Evolutionary conservation across 257 asterid species (phyloP).

Genomic region (Leptodermis oblonga): DNA sequence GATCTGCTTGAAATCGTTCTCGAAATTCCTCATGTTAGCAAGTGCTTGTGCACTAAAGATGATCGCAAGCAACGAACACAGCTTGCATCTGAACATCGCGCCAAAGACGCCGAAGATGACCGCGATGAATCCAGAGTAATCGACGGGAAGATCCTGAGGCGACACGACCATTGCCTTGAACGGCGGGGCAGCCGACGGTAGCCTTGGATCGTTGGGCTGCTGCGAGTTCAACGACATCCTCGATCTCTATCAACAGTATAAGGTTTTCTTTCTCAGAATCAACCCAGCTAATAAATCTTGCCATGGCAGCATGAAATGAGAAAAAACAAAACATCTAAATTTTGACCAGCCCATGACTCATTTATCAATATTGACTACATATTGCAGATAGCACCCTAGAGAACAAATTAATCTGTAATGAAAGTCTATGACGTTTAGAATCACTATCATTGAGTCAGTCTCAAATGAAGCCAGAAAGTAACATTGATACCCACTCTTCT

Average conservation of each 20-base stretch:
- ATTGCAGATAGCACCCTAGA: not conserved
- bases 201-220: conserved; percentile 31
- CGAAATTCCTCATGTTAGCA: conserved; percentile 87
- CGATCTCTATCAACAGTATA: not conserved
- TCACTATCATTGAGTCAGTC: not conserved
- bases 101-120: conserved; percentile 82
- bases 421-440: not conserved
- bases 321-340: not conserved
- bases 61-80: conserved; percentile 89
- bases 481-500: conserved; percentile 15
- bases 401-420: not conserved
- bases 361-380: not conserved
- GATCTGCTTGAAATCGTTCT: conserved; percentile 93
- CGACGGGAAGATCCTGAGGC: conserved; percentile 69
- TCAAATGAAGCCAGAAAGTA: conserved; percentile 17
- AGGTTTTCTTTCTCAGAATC: not conserved
- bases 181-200: conserved; percentile 27
- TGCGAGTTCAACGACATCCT: conserved; percentile 27
- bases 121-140: conserved; percentile 82
- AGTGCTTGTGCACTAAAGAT: conserved; percentile 86
- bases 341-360: not conserved
- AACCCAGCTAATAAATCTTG: not conserved
- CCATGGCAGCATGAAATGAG: not conserved
- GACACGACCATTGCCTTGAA: conserved; percentile 29
- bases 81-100: conserved; percentile 73